Conservation (phyloP, 2,329 filamentous ascomycete species). For the Botrytis porri region DNA sequence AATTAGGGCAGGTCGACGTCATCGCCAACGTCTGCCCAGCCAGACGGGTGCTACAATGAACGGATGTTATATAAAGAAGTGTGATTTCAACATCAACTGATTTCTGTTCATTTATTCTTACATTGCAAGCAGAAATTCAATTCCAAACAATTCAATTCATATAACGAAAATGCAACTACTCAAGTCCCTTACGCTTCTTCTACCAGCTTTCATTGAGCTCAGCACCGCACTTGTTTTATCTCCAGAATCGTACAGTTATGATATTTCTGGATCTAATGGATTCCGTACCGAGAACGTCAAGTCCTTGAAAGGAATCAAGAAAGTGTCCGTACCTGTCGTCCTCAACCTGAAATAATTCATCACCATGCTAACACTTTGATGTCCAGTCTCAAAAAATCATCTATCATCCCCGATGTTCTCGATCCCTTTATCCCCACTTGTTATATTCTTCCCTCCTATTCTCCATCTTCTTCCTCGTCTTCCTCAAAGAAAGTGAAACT, state of each 20-base stretch:
- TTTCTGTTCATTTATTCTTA: neutral
- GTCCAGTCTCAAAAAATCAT: slow-evolving; percentile 1
- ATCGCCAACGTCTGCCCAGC: slow-evolving; percentile 9
- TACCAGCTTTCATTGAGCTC: neutral
- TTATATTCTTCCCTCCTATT: slow-evolving; percentile 1
- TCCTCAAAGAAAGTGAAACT: slow-evolving; percentile 11
- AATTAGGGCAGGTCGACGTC: slow-evolving; percentile 1
- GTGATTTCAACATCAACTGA: neutral
- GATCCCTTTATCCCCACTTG: slow-evolving; percentile 9
- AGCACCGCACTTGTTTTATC: neutral
- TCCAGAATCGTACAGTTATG: neutral
- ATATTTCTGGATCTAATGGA: neutral
- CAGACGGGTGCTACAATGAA: neutral
- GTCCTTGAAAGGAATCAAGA: neutral
- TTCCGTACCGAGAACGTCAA: neutral
- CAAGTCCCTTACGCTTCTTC: neutral
- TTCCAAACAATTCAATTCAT: neutral
- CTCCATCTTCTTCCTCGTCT: neutral
- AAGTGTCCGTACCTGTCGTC: neutral
- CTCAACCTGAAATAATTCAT: neutral
- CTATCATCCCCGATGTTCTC: slow-evolving; percentile 4
- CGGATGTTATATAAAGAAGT: neutral
- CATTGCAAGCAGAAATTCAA: neutral
- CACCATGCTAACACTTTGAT: neutral
- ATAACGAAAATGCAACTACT: neutral